phyloP scores from a whole-genome alignment of 345 rosid species.

The Bretschneidera sinensis region DNA sequence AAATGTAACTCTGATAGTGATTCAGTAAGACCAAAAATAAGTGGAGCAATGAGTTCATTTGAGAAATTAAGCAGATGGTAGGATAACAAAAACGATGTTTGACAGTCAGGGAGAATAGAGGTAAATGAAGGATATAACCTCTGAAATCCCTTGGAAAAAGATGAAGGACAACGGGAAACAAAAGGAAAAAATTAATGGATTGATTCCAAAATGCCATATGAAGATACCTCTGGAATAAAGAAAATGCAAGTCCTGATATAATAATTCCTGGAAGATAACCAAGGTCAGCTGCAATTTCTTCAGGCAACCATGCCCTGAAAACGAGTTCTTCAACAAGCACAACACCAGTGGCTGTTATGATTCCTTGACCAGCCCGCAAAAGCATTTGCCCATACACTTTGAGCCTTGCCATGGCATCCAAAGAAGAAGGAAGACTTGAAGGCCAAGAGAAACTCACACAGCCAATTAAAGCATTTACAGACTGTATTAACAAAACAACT shows the following conservation, averaged over 20 bases:
- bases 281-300: conserved; percentile 71
- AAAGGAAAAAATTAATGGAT: not conserved
- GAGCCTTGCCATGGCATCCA: conserved; percentile 37
- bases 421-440: conserved; percentile 42
- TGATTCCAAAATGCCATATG: not conserved
- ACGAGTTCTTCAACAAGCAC: conserved; percentile 81
- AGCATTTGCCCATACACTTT: conserved; percentile 40
- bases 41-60: not conserved
- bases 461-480: conserved; percentile 54
- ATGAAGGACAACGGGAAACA: not conserved
- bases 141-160: too few species aligned
- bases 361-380: conserved; percentile 46
- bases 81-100: not conserved
- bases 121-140: too few species aligned
- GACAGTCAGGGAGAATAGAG: too few species aligned
- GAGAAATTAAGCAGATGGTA: not conserved
- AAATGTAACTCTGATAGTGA: not conserved
- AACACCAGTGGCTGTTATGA: conserved; percentile 53
- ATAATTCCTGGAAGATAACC: conserved; percentile 72
- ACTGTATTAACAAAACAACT: conserved; percentile 61
- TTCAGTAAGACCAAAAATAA: not conserved
- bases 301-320: conserved; percentile 83
- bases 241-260: conserved; percentile 66
- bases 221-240: conserved; percentile 72
- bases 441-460: conserved; percentile 62